Conservation (phyloP, 148 eudicot species). For the Vaccinium vitisidaea region DNA sequence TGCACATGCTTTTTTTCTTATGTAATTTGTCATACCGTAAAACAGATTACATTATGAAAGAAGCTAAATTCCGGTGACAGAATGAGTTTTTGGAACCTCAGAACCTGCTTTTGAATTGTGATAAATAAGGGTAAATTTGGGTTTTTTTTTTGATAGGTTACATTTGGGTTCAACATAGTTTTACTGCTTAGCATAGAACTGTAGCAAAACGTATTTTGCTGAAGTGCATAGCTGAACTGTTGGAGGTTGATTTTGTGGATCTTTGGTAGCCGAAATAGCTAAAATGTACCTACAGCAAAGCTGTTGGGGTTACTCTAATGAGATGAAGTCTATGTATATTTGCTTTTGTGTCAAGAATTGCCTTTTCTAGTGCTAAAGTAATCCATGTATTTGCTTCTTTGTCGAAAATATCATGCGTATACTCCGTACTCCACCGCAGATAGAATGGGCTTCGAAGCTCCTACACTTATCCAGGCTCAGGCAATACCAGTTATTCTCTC, state of each 20-base stretch:
- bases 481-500: slow-evolving; percentile 85
- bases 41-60: neutral
- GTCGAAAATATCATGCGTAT: neutral
- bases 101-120: neutral
- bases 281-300: too few species aligned
- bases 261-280: too few species aligned
- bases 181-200: neutral
- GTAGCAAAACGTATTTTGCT: too few species aligned
- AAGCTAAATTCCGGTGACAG: neutral
- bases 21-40: too few species aligned
- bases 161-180: neutral
- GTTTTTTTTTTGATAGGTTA: too few species aligned
- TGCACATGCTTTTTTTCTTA: neutral
- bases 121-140: neutral
- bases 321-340: neutral
- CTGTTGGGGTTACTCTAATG: neutral
- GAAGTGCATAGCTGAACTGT: too few species aligned
- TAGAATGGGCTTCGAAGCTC: slow-evolving; percentile 71
- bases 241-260: too few species aligned
- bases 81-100: neutral
- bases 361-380: neutral
- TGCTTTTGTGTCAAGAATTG: too few species aligned
- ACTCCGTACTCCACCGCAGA: slow-evolving; percentile 35
- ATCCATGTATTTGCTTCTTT: neutral
- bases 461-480: slow-evolving; percentile 87